phyloP scores from a whole-genome alignment of 2,329 filamentous ascomycete species.

The Incumbomyces lentus region DNA sequence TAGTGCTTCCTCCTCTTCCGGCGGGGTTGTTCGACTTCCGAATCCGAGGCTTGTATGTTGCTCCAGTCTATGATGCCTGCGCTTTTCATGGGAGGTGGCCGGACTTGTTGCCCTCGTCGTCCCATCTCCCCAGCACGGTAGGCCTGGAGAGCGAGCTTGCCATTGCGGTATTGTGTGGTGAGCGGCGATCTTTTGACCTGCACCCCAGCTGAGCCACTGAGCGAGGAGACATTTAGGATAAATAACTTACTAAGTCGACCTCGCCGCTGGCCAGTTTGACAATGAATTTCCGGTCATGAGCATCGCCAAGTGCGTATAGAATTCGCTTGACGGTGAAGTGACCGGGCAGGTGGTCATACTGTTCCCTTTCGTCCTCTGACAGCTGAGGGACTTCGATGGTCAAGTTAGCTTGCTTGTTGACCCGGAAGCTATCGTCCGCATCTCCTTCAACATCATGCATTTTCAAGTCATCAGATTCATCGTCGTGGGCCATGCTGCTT shows the following conservation, averaged over 20 bases:
- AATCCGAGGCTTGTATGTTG: conserved; percentile 13
- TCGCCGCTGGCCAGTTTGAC: conserved; percentile 30
- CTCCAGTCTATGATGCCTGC: conserved; percentile 10
- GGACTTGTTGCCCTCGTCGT: neutral
- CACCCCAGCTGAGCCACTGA: neutral
- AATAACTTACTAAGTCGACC: conserved; percentile 25
- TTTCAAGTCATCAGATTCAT: neutral
- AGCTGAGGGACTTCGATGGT: conserved; percentile 26
- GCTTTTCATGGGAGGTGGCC: neutral
- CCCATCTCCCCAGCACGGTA: neutral
- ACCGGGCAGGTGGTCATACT: conserved; percentile 31
- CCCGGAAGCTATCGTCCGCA: conserved; percentile 1
- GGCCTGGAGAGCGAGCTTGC: conserved; percentile 1
- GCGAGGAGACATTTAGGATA: neutral
- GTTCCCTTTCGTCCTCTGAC: conserved; percentile 23
- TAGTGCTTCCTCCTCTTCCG: conserved; percentile 7
- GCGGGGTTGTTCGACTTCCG: conserved; percentile 10
- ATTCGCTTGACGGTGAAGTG: conserved; percentile 28
- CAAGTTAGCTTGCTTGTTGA: conserved; percentile 8
- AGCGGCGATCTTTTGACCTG: conserved; percentile 3
- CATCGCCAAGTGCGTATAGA: conserved; percentile 20
- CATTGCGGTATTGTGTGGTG: conserved; percentile 1
- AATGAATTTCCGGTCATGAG: conserved; percentile 22
- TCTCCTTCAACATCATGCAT: neutral
- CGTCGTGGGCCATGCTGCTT: neutral